Percentiles rank a stretch among this genome's conserved stretches.
Evolutionary conservation across 495 filamentous ascomycete species (phyloP).

Genomic region (Darksidea phi): DNA sequence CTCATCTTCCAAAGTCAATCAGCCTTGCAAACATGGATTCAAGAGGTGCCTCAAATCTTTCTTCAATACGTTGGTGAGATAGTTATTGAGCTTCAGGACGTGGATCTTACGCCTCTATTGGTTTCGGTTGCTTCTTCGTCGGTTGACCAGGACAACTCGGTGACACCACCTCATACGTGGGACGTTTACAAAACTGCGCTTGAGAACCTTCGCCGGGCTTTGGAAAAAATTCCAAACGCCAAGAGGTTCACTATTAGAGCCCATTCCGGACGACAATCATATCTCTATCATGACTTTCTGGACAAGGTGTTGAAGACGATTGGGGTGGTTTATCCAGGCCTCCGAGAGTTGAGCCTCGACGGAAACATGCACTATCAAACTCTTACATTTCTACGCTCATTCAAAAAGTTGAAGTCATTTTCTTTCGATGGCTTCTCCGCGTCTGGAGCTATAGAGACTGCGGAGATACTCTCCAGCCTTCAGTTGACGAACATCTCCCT

Average conservation of each 20-base stretch:
- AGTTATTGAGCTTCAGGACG: constrained; percentile 28
- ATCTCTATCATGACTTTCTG: constrained; percentile 22
- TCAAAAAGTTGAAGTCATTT: constrained; percentile 2
- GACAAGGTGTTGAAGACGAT: constrained; percentile 8
- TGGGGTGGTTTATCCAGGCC: constrained; percentile 9
- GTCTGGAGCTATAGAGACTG: constrained; percentile 7
- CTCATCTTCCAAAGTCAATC: constrained; percentile 29
- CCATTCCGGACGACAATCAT: constrained; percentile 11
- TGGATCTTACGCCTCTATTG: constrained; percentile 28
- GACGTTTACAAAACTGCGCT: constrained; percentile 26
- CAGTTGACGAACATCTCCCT: constrained; percentile 6
- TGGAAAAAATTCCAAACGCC: constrained; percentile 12
- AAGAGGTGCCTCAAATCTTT: background rate
- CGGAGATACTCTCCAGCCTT: constrained; percentile 18
- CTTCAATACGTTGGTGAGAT: constrained; percentile 20
- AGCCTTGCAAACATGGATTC: constrained; percentile 33
- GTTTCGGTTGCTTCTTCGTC: background rate
- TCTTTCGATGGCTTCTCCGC: constrained; percentile 28
- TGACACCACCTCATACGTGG: constrained; percentile 14
- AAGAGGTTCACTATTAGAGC: constrained; percentile 14
- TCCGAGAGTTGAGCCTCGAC: constrained; percentile 3
- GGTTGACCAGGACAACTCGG: background rate
- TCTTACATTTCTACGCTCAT: constrained; percentile 8
- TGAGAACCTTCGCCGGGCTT: constrained; percentile 2
- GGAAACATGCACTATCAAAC: constrained; percentile 27